Evolutionary conservation across 352 stramenopile species (phyloP).

Genomic region (Vaucheria bursata): DNA sequence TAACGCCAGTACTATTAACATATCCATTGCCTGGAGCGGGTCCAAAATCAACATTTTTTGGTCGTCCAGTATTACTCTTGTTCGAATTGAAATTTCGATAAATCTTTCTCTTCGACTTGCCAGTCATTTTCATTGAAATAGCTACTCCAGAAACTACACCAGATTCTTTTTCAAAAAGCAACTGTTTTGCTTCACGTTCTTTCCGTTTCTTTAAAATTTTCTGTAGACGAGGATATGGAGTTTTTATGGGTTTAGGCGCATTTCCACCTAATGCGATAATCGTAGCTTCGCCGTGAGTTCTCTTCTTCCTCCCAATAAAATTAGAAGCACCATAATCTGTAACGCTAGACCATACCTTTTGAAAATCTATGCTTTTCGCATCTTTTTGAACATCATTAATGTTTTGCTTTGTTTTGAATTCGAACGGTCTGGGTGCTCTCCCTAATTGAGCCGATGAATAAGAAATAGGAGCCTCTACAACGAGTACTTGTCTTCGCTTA

Average conservation of each 20-base stretch:
- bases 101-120: too few relatives aligned
- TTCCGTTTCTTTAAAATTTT: conserved; percentile 32
- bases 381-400: too few relatives aligned
- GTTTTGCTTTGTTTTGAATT: too few relatives aligned
- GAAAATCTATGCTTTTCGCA: too few relatives aligned
- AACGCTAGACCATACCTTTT: conserved; percentile 43
- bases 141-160: conserved; percentile 4
- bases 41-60: background rate
- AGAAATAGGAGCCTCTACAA: background rate
- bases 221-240: conserved; percentile 38
- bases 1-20: background rate
- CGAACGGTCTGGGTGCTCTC: background rate
- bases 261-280: conserved; percentile 44
- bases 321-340: conserved; percentile 35
- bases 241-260: conserved; percentile 30
- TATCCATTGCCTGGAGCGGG: background rate
- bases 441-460: background rate
- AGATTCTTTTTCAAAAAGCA: conserved; percentile 21
- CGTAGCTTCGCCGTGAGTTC: conserved; percentile 31
- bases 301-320: conserved; percentile 48
- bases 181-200: conserved; percentile 16
- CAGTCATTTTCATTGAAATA: background rate
- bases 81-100: too few relatives aligned
- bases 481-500: background rate
- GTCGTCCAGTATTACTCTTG: too few relatives aligned